phyloP scores from a whole-genome alignment of 2,329 filamentous ascomycete species.

The Hypoxylon sp. region DNA sequence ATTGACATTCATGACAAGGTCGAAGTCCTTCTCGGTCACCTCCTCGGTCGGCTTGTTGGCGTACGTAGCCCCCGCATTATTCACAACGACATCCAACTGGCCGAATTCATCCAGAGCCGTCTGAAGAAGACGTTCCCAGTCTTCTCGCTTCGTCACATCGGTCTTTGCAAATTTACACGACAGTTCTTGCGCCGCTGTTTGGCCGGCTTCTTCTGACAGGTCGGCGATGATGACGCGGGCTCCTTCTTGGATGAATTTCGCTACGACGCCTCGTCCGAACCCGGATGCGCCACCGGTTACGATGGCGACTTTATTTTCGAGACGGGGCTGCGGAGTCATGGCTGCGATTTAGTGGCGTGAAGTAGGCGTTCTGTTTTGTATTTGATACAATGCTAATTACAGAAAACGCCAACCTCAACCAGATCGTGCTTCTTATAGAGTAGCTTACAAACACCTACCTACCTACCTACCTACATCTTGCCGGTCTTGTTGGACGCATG shows the following conservation, averaged over 20 bases:
- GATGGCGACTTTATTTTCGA: slow-evolving; percentile 54
- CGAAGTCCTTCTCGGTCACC: slow-evolving; percentile 72
- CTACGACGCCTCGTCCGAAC: slow-evolving; percentile 69
- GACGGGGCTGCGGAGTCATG: slow-evolving; percentile 42
- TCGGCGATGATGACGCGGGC: slow-evolving; percentile 69
- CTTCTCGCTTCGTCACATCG: slow-evolving; percentile 60
- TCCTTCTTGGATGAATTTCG: slow-evolving; percentile 67
- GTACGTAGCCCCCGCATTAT: slow-evolving; percentile 69
- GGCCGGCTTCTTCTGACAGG: slow-evolving; percentile 62
- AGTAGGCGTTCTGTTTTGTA: not conserved
- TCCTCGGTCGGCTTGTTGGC: slow-evolving; percentile 68
- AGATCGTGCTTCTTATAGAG: too few relatives aligned
- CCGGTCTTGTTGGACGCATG: slow-evolving; percentile 2
- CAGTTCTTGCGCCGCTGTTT: slow-evolving; percentile 55
- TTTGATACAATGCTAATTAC: too few relatives aligned
- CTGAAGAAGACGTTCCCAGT: slow-evolving; percentile 62
- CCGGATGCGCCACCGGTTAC: slow-evolving; percentile 66
- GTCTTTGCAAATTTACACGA: slow-evolving; percentile 54
- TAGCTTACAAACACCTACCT: too few relatives aligned
- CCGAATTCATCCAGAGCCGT: slow-evolving; percentile 57
- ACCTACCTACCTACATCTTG: too few relatives aligned
- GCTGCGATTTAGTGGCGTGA: not conserved
- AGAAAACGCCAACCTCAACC: too few relatives aligned
- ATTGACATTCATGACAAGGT: slow-evolving; percentile 73
- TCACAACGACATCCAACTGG: slow-evolving; percentile 65